A percentile compares a stretch with the other conserved stretches of the same genome.
phyloP scores from a whole-genome alignment of 2,329 filamentous ascomycete species.

The Fusarium hostae region DNA sequence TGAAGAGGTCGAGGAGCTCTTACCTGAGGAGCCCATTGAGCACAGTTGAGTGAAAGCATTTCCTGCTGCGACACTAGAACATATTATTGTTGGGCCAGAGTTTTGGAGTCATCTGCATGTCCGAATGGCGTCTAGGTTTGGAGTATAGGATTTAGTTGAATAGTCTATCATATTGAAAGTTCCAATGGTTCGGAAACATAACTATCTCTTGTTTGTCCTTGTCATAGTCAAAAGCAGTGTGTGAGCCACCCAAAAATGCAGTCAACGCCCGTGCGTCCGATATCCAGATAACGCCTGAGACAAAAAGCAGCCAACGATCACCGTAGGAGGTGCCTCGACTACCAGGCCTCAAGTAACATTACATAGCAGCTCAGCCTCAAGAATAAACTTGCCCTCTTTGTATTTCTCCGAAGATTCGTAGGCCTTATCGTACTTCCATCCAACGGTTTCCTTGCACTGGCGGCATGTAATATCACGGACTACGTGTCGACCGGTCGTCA shows the following conservation, averaged over 20 bases:
- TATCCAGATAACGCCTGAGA: conserved; percentile 30
- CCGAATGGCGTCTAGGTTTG: conserved; percentile 17
- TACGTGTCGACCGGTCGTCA: conserved; percentile 96
- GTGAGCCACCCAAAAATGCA: conserved; percentile 5
- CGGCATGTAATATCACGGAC: conserved; percentile 93
- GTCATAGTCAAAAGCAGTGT: conserved; percentile 22
- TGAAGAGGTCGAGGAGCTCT: conserved; percentile 69
- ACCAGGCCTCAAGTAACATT: conserved; percentile 68
- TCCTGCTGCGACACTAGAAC: neutral
- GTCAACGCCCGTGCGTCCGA: conserved; percentile 2
- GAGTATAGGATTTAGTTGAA: conserved; percentile 5
- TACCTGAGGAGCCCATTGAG: conserved; percentile 88
- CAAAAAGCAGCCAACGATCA: neutral
- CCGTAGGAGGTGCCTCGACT: neutral
- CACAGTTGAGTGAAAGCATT: conserved; percentile 56
- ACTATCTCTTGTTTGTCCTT: conserved; percentile 4
- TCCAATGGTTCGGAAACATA: neutral
- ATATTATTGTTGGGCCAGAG: neutral
- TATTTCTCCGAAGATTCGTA: conserved; percentile 95
- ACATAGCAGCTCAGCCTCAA: conserved; percentile 90
- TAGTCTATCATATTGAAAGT: conserved; percentile 3
- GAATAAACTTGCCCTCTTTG: conserved; percentile 98
- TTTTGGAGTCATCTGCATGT: neutral
- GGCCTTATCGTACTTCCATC: conserved; percentile 99
- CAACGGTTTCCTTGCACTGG: conserved; percentile 91